Evolutionary conservation across 306 rosid genomes (phyloP).

Genomic region (Cucurbita pepo): DNA sequence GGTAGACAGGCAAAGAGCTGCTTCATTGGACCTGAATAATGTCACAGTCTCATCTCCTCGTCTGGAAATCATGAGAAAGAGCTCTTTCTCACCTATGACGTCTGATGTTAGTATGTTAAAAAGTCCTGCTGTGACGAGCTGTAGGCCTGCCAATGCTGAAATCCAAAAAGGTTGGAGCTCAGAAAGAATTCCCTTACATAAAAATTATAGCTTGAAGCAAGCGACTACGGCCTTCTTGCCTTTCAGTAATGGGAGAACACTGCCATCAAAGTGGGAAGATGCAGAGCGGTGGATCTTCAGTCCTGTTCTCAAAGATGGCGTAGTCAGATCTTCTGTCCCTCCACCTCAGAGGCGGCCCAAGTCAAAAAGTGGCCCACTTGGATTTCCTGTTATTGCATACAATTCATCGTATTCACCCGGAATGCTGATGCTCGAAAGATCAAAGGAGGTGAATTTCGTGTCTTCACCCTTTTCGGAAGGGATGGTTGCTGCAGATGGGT

Average conservation of each 20-base stretch:
- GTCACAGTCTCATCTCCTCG: conserved; percentile 60
- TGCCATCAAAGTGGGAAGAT: conserved; percentile 99
- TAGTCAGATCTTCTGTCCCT: conserved; percentile 32
- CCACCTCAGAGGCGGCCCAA: conserved; percentile 62
- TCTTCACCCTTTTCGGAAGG: conserved; percentile 67
- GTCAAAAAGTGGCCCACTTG: conserved; percentile 96
- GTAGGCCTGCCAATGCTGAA: conserved; percentile 34
- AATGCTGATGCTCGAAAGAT: conserved; percentile 40
- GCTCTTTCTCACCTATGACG: conserved; percentile 28
- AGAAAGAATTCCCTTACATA: conserved; percentile 63
- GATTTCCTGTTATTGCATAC: conserved; percentile 61
- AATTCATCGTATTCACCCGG: conserved; percentile 63
- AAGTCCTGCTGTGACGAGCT: conserved; percentile 63
- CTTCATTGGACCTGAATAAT: conserved; percentile 89
- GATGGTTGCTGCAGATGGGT: conserved; percentile 40
- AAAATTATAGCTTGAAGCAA: conserved; percentile 40
- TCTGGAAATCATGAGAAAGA: conserved; percentile 44
- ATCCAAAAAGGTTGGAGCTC: conserved; percentile 95
- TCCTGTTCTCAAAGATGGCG: conserved; percentile 64
- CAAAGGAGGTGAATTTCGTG: conserved; percentile 25
- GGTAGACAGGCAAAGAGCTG: conserved; percentile 69
- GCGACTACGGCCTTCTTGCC: conserved; percentile 31
- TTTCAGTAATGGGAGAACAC: conserved; percentile 56
- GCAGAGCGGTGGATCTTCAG: conserved; percentile 97
- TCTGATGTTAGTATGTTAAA: conserved; percentile 37